Evolutionary conservation across 2,329 filamentous ascomycete species (phyloP).

Genomic region (Ophiosphaerella korrae): DNA sequence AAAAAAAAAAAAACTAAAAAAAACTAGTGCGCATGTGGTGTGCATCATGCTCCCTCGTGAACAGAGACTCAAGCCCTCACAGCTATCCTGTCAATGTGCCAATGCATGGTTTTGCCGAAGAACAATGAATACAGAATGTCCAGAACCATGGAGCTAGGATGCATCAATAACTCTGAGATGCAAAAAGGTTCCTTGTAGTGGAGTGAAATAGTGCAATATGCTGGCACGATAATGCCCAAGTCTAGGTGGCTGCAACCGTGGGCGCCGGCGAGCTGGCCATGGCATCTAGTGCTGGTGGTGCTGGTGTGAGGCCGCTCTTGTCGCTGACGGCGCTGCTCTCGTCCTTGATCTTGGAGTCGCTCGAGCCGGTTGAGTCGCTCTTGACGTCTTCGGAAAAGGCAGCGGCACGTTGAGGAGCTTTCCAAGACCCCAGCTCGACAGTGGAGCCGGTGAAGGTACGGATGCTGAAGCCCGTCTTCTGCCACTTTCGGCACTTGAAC

Average conservation of each 20-base stretch:
- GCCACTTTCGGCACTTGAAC: slow-evolving; percentile 85
- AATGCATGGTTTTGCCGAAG: neutral
- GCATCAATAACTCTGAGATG: neutral
- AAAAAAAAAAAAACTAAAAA: neutral
- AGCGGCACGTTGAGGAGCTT: slow-evolving; percentile 66
- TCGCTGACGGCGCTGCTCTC: slow-evolving; percentile 66
- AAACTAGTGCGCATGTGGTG: neutral
- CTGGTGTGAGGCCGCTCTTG: slow-evolving; percentile 60
- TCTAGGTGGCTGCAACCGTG: slow-evolving; percentile 26
- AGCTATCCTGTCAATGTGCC: neutral
- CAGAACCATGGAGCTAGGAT: neutral
- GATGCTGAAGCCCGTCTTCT: slow-evolving; percentile 77
- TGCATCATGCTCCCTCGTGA: no score
- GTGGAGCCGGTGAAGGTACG: slow-evolving; percentile 90
- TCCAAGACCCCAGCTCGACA: slow-evolving; percentile 86
- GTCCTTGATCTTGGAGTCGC: slow-evolving; percentile 62
- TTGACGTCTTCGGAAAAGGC: slow-evolving; percentile 65
- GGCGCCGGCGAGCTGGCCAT: slow-evolving; percentile 59
- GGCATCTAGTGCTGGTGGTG: slow-evolving; percentile 50
- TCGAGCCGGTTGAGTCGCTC: slow-evolving; percentile 61
- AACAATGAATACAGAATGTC: neutral
- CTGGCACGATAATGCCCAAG: neutral
- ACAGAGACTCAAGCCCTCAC: no score
- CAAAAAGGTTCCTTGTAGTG: neutral
- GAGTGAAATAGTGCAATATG: neutral